phyloP scores from a whole-genome alignment of 768 basidiomycete genomes.

The Chalciporus pseudorubinellus region DNA sequence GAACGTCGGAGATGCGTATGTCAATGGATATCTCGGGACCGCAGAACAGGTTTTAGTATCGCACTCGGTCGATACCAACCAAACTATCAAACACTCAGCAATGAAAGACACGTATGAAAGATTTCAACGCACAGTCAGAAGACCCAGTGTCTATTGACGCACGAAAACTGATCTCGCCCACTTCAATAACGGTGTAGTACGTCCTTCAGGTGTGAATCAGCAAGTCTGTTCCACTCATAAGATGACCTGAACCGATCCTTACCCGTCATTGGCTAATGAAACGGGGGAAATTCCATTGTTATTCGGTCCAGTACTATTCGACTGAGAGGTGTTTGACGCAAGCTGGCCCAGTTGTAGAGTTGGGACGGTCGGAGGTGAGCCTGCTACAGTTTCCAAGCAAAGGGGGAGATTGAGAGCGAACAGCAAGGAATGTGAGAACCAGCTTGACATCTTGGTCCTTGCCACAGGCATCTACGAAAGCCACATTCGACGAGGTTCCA shows the following conservation, averaged over 20 bases:
- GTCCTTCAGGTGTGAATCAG: constrained; percentile 44
- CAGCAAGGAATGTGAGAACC: constrained; percentile 11
- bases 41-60: constrained; percentile 48
- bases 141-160: constrained; percentile 75
- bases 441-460: constrained; percentile 19
- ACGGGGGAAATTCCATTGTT: constrained; percentile 43
- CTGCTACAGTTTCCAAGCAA: constrained; percentile 10
- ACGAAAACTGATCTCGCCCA: constrained; percentile 64
- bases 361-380: constrained; percentile 1
- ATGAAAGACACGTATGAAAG: not conserved
- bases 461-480: constrained; percentile 8
- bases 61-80: constrained; percentile 68
- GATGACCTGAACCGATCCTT: constrained; percentile 37
- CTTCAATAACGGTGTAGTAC: constrained; percentile 60
- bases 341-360: constrained; percentile 11
- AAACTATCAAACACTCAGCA: constrained; percentile 44
- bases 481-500: constrained; percentile 19
- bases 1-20: constrained; percentile 66
- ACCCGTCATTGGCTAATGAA: constrained; percentile 46
- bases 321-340: constrained; percentile 12
- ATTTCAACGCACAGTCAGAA: constrained; percentile 23
- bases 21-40: constrained; percentile 69
- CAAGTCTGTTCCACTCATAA: not conserved
- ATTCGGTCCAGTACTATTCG: constrained; percentile 26
- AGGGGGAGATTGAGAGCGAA: constrained; percentile 12